Conservation (phyloP, 495 filamentous ascomycete species). For the Lasiosphaeria ovina region DNA sequence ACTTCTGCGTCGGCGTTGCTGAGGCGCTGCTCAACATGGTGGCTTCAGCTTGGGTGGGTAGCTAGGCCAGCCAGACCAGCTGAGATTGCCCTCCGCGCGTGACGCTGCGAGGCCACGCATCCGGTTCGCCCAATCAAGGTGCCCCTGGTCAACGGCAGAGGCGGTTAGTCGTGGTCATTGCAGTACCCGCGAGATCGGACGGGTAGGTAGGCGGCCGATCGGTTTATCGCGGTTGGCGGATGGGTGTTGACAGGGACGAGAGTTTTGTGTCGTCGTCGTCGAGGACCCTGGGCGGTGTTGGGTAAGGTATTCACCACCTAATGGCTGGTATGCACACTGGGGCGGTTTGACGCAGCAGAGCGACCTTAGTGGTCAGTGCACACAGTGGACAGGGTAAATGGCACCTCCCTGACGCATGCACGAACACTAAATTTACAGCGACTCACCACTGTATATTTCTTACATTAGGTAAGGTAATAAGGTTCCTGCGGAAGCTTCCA, state of each 20-base stretch:
- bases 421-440: too few species aligned
- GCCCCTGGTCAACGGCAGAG: slow-evolving; percentile 6
- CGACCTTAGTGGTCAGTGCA: too few species aligned
- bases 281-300: too few species aligned
- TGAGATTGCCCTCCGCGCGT: slow-evolving; percentile 40
- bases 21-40: slow-evolving; percentile 59
- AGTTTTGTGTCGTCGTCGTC: too few species aligned
- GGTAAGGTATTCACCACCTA: too few species aligned
- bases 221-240: slow-evolving; percentile 2
- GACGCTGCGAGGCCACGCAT: slow-evolving; percentile 32
- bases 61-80: slow-evolving; percentile 48
- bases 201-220: neutral
- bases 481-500: too few species aligned
- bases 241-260: neutral
- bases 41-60: slow-evolving; percentile 17
- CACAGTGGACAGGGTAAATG: too few species aligned
- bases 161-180: slow-evolving; percentile 9
- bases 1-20: slow-evolving; percentile 70
- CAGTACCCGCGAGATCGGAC: slow-evolving; percentile 6
- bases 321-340: too few species aligned
- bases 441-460: too few species aligned
- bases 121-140: slow-evolving; percentile 20
- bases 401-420: too few species aligned
- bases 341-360: too few species aligned
- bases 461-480: too few species aligned